Base-by-base conservation (phyloP, 345 rosid species). In the Gossypium longicalyx region DNA sequence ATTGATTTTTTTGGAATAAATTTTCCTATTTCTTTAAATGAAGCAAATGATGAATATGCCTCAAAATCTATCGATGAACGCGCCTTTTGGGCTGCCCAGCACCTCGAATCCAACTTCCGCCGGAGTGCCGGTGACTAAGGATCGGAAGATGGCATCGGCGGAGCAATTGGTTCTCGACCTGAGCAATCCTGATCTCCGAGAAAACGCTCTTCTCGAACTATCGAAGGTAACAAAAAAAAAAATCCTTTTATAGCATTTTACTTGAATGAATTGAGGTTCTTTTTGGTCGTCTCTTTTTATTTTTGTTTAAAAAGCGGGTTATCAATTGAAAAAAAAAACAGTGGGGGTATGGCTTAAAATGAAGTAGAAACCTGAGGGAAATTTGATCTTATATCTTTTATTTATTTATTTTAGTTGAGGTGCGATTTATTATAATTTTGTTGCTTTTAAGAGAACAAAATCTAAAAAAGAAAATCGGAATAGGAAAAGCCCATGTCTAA, bases 141-240 rank as follows among this genome's bases (percentile, higher is more conserved):
- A 93, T 81, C 86, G 94, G 72, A 95, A 90, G 62, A 83, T 91
- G 97, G 93, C 91, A 17, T 87, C 98, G 6, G 99, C 93, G 1
- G 97, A 95, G 81, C 91, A 95, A 38, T 81, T 95, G 84, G 98
- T 93, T 2, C 97, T 93, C 78, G 97, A 95, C 70, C 94, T 93
- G 48, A 87, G 96, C 82, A 91, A 89, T 76, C 98, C 97, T 2
- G 98, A 93, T 81, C 97, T 91, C 83, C 89, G 97, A 61, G 98
- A 93, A 70, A 91, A 90, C 73, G 87, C 87, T 49, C 87, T 85
- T 45, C 83, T 85, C 23, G 87, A 85, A 65, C 87, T 85, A 22
- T 85, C 85, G 9, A 85, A 82, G 85, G 87, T 80, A 48, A 44
- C 53, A 17, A 5, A 23, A 11, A 51, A 51, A 68, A 49, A 9